These are phyloP conservation scores for Candida hispaniensis DNA, from an alignment of 805 yeast genomes.

Conservation along the genomic window DNA sequence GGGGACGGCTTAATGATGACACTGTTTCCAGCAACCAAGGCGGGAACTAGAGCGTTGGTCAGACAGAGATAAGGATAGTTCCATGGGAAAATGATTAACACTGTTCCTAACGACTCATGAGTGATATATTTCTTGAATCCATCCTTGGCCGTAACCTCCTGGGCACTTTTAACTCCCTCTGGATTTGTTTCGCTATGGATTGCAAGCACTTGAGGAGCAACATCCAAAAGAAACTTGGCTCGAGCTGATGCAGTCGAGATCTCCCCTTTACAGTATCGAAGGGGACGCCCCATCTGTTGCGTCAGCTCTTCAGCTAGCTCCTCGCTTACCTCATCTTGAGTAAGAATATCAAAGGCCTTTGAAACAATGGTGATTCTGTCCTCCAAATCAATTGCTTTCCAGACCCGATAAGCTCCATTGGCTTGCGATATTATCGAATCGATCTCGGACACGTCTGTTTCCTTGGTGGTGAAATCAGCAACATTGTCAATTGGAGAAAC, in stretches of 20 bases:
- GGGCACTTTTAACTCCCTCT: constrained; percentile 17
- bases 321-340: constrained; percentile 20
- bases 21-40: constrained; percentile 76
- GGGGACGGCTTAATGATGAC: constrained; percentile 81
- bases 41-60: constrained; percentile 83
- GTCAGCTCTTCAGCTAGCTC: constrained; percentile 27
- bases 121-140: constrained; percentile 28
- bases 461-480: constrained; percentile 24
- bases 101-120: constrained; percentile 78
- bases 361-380: constrained; percentile 24
- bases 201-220: constrained; percentile 28
- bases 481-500: constrained; percentile 27
- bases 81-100: constrained; percentile 89
- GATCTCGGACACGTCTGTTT: constrained; percentile 21
- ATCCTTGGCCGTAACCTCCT: no score
- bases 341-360: constrained; percentile 23
- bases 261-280: constrained; percentile 27
- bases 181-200: constrained; percentile 23
- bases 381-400: constrained; percentile 22
- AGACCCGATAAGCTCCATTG: constrained; percentile 22
- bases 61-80: constrained; percentile 84
- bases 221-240: constrained; percentile 23
- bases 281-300: constrained; percentile 31
- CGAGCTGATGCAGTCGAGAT: constrained; percentile 27
- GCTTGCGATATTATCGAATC: constrained; percentile 20